A percentile compares a stretch with the other conserved stretches of the same genome.
phyloP scores from a whole-genome alignment of 1,284 basidiomycete genomes.

The Irpex sp. region DNA sequence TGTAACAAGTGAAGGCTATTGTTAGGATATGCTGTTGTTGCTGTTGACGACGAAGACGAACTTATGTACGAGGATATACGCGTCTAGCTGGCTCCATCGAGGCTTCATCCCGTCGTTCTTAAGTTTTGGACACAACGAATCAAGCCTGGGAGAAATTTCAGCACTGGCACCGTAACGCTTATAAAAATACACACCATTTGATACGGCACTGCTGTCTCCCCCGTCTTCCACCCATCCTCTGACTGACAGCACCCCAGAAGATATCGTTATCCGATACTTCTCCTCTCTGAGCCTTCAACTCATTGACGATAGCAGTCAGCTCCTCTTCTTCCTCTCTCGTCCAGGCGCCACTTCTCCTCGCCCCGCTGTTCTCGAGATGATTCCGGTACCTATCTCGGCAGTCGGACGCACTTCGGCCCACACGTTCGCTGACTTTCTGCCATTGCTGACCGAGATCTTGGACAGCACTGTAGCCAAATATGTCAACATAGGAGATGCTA shows the following conservation, averaged over 20 bases:
- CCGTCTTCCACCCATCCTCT: conserved; percentile 70
- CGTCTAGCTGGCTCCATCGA: conserved; percentile 73
- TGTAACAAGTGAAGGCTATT: conserved; percentile 22
- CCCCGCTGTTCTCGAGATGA: conserved; percentile 61
- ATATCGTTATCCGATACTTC: conserved; percentile 72
- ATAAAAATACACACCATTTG: conserved; percentile 57
- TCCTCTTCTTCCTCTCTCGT: conserved; percentile 70
- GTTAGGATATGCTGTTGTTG: too few species aligned
- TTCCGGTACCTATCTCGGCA: conserved; percentile 84
- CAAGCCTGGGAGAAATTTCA: conserved; percentile 51
- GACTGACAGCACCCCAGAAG: conserved; percentile 76
- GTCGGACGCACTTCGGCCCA: conserved; percentile 72
- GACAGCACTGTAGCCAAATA: conserved; percentile 49
- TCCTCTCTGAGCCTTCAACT: conserved; percentile 66
- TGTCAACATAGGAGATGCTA: conserved; percentile 1
- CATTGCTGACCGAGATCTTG: conserved; percentile 69
- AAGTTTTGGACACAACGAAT: conserved; percentile 64
- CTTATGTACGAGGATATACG: conserved; percentile 79
- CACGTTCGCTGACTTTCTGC: conserved; percentile 66
- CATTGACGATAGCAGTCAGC: conserved; percentile 66
- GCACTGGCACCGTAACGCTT: too few species aligned
- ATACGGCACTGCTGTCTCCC: conserved; percentile 80
- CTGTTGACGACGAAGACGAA: conserved; percentile 30
- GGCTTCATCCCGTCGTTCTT: conserved; percentile 66
- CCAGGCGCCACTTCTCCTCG: conserved; percentile 53